Evolutionary conservation across 2,329 filamentous ascomycete species (phyloP), one percentile per base, ranked within the genome.

Genomic region (Mollisiaceae sp.): DNA sequence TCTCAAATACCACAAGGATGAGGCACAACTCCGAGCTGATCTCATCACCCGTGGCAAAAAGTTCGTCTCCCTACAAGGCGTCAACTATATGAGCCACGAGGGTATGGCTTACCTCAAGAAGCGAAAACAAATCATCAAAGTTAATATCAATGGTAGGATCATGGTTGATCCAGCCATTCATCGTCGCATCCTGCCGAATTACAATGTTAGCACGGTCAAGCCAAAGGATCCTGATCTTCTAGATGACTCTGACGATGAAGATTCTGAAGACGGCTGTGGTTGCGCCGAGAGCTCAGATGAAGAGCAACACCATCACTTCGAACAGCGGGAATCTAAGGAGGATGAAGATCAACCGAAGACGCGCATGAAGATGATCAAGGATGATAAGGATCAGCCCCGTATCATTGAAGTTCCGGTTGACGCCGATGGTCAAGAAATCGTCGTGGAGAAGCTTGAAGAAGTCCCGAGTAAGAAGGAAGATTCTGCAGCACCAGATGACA

Each of bases 141-240:
- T 96, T 77, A 93, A 93, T 74, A 90, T 97, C 76, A 92, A 93
- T 68, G 91, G 93, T 20, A 89, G 94, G 36, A 85, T 97, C 68
- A 97, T 97, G 93, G 83, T 97, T 27, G 94, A 97, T 74, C 88
- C 92, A 0, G 88, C 88, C 3, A 91, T 91, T 50, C 93, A 96
- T 78, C 87, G 92, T 9, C 87, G 92, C 39, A 91, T 94, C 76
- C 92, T 95, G 70, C 91, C 93, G 0, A 97, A 97, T 75, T 97
- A 97, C 71, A 86, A 86, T 0, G 86, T 94, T 71, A 92, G 90
- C 24, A 83, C 86, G 1, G 88, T 97, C 62, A 89, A 90, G 59
- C 86, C 91, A 0, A 90, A 91, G 71, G 89, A 93, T 65, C 83
- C 87, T 32, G 86, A 91, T 71, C 77, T 87, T 1, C 73, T 88